Evolutionary conservation across 257 asterid genomes (phyloP), one percentile per base, ranked within the genome.

Genomic region (Leptodermis oblonga): DNA sequence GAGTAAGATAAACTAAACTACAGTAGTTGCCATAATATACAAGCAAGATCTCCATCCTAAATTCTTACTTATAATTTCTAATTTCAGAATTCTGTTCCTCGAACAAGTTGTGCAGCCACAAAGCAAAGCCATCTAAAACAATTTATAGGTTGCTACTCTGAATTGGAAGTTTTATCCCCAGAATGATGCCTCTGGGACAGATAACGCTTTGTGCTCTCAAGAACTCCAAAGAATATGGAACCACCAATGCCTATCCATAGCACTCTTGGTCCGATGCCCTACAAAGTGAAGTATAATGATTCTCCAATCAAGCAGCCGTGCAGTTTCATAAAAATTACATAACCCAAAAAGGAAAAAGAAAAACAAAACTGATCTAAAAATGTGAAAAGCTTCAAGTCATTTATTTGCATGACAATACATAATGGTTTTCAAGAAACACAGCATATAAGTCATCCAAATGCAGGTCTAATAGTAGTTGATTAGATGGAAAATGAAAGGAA

Each of bases 191-290:
- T 82, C 80, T 88, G 80, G 5, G 86, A 91, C 31, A 92, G 90
- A 72, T 73, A 66, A 42, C 84, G 83, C 78, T 92, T 92, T 2
- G 95, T 86, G 67, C 95, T 76, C 79, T 92, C 98, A 59, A 92
- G 97, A 68, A 92, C 95, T 22, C 98, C 90, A 45, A 93, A 93
- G 86, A 93, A 93, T 81, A 93, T 93, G 9, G 98, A 93, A 67
- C 98, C 98, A 1, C 98, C 98, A 6, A 93, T 87, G 74, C 98
- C 98, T 75, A 93, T 93, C 98, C 98, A 93, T 75, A 93, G 76
- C 70, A 93, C 98, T 77, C 97, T 88, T n/a, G 98, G 97, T 69
- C 93, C 94, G 1, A 93, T 81, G 11, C 97, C 98, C 98, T 93
- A 79, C 53, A 59, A 41, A 6, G 60, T 48, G 8, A 66, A 28